Base-by-base conservation (phyloP, 352 stramenopile species). In the Globisporangium barbulae region DNA sequence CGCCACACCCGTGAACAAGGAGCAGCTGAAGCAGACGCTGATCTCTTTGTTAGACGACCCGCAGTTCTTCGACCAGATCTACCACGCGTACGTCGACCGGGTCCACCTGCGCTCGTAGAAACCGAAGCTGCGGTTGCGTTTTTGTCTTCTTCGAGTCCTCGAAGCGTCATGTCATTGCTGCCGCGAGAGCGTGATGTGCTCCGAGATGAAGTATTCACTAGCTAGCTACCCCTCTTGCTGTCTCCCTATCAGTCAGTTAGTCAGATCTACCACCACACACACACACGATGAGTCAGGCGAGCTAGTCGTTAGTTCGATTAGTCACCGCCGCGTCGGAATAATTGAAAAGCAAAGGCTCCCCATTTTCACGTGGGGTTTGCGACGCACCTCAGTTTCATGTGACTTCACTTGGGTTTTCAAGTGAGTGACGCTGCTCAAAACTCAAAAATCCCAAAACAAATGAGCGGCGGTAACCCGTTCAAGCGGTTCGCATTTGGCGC, bases 41-140 rank as follows among this genome's bases (percentile, higher is more conserved):
- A 85, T 95, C 59, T 65, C 74, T 47, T 70, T 93, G 63, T 65
- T 95, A 60, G 84, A 95, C 61, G 86, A 95, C 68, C 66, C 81
- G 55, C 74, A 86, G 71, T 95, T 95, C 73, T 90, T 95, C 62
- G 83, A 95, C 64, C 84, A 93, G 75, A 91, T 95, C 64, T 93
- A 95, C 74, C 81, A 91, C 67, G 84, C 84, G 62, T 95, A 93
- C 69, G 76, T 91, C 58, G 74, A 74, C 61, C 83, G 85, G 63
- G 72, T 90, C 60, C 83, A 74, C 59, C 72, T 74, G 59, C 76
- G 67, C 68, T 64, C 63, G 74, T 81, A 73, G 76, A 62, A 47
- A 47, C 17, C 41, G 28, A 25, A 39, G 47, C 30, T 45, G 25
- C 21, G 28, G 25, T 33, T 22, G 37, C 33, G 25, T 39, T 41